phyloP scores from a whole-genome alignment of 352 stramenopile genomes.

The Discostella stelligera region DNA sequence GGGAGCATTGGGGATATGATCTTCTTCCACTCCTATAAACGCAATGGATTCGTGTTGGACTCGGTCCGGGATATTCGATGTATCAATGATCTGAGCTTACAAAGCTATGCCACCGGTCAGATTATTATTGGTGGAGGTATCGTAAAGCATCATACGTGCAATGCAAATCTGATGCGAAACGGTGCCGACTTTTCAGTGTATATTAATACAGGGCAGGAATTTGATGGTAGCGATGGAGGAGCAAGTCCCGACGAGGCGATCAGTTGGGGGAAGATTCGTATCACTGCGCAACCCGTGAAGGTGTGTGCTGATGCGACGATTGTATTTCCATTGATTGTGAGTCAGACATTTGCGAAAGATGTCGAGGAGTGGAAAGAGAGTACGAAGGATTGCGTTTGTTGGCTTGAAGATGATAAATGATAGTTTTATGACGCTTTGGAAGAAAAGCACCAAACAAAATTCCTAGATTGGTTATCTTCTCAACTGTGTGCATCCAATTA shows the following conservation, averaged over 20 bases:
- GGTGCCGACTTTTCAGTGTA: conserved; percentile 98
- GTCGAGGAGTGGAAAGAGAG: conserved; percentile 72
- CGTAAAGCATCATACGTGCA: conserved; percentile 99
- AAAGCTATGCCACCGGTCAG: conserved; percentile 92
- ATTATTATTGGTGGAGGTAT: conserved; percentile 97
- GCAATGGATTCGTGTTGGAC: conserved; percentile 95
- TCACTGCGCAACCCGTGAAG: conserved; percentile 94
- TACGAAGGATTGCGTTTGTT: conserved; percentile 68
- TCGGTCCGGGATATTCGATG: conserved; percentile 95
- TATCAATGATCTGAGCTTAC: conserved; percentile 97
- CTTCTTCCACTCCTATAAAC: conserved; percentile 99
- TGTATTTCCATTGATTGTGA: conserved; percentile 98
- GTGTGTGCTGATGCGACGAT: conserved; percentile 96
- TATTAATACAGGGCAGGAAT: conserved; percentile 98
- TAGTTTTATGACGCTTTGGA: no score
- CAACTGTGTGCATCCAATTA: no score
- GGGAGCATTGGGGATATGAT: conserved; percentile 99
- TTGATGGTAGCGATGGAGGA: conserved; percentile 98
- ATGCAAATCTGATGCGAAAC: conserved; percentile 99
- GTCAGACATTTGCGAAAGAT: conserved; percentile 98
- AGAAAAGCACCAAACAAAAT: no score
- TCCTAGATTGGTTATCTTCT: no score
- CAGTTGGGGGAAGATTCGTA: conserved; percentile 97
- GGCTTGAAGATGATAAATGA: conserved; percentile 38
- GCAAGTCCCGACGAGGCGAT: conserved; percentile 98